Evolutionary conservation across 768 basidiomycete genomes (phyloP), one percentile per base, ranked within the genome.

Genomic region (Gyrodon lividus): DNA sequence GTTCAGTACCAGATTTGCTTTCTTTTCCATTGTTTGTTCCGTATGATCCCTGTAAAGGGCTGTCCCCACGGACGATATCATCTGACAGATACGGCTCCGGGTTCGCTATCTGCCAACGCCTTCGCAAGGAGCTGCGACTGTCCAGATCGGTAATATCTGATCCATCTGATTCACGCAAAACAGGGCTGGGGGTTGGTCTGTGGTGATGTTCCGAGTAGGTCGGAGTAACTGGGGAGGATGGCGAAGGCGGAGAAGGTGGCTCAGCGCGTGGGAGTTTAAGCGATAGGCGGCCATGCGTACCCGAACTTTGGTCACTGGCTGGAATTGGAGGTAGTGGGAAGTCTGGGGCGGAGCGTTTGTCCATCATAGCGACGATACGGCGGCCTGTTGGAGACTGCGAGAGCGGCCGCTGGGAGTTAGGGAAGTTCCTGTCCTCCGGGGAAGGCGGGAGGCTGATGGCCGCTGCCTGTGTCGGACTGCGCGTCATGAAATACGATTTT

Each of bases 291-390:
- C 5, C 16, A 19, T 52, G 26, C 9, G 37, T 43, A 2, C 39
- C 20, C 19, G 28, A 0, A 9, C 20, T 33, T 17, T 43, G 54
- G 24, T 48, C 54, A 37, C 26, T 28, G 35, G 57, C 42, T 3
- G 65, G 65, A 34, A 64, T 38, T 5, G 64, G 60, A 1, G 65
- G 64, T 34, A 67, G 46, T 16, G 64, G 60, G 6, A 43, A 19
- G 12, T 47, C 51, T 6, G 64, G 46, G 6, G 37, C 34, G n/a
- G 65, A 42, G 63, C 58, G 31, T 19, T 6, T 22, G 48, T 35
- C 17, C 0, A n/a, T n/a, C n/a, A n/a, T n/a, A n/a, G n/a, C n/a
- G n/a, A n/a, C n/a, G n/a, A n/a, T n/a, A 33, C 51, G 51, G 22
- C 43, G 55, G 22, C 8, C 26, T 34, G 35, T 17, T 4, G 51